Base-by-base conservation (phyloP, 495 filamentous ascomycete species). In the Halenospora varia region DNA sequence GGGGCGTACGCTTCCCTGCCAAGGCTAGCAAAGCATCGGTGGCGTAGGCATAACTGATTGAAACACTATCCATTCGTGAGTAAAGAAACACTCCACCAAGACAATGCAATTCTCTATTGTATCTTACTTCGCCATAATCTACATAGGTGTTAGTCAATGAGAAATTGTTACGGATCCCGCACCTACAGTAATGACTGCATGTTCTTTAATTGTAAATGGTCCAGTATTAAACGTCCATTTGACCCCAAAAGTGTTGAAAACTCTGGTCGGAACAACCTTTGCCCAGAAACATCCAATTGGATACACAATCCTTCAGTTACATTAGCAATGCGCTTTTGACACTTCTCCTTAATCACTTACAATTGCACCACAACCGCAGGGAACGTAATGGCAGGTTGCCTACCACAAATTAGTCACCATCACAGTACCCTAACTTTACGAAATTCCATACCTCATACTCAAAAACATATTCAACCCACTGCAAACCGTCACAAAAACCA, bases 171-270 rank as follows among this genome's bases (percentile, higher is more conserved):
- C 4, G 42, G 19, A 9, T n/a, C 10, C 82, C 51, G n/a, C 78
- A 77, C 85, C 89, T 91, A 90, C 83, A 2, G 85, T 84, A 61
- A 91, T 88, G 57, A 91, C 73, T 6, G 84, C 78, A 74, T 91
- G 88, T 64, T 89, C 86, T 66, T 91, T 91, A 67, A 88, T 82
- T 64, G 88, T 91, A 71, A 91, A 91, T 26, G 82, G 85, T 13
- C 88, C 84, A 8, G 85, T 85, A 58, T 90, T 90, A 25, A 88
- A 60, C 29, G 75, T 79, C 65, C 75, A 81, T 20, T 73, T 63
- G 25, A 75, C 26, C 9, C 86, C 85, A 55, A 86, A 82, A 19
- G 82, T 65, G 39, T 56, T 73, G 64, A 82, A 75, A 20, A 76
- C 65, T 24, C 74, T 76, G 4, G 75, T 59, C 10, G 87, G 87